phyloP scores from a whole-genome alignment of 345 rosid species.

The Combretum micranthum region DNA sequence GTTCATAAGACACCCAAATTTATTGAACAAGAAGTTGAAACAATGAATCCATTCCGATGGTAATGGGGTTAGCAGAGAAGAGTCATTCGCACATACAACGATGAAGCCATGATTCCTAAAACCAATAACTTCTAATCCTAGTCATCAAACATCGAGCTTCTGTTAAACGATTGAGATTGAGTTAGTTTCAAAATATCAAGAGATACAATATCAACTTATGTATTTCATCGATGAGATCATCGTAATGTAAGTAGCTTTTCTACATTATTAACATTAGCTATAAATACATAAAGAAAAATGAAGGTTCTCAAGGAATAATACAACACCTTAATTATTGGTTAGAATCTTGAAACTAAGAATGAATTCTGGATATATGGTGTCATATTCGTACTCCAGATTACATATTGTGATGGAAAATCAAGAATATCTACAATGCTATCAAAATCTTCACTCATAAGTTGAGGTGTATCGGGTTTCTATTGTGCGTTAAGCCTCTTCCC shows the following conservation, averaged over 20 bases:
- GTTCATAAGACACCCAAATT: constrained; percentile 20
- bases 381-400: constrained; percentile 44
- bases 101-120: constrained; percentile 20
- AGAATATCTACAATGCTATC: constrained; percentile 57
- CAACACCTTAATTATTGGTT: constrained; percentile 29
- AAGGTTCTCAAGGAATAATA: constrained; percentile 13
- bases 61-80: constrained; percentile 26
- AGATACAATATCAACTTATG: constrained; percentile 10
- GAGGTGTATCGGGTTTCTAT: too few relatives aligned
- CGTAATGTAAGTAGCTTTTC: constrained; percentile 6
- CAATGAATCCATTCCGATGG: constrained; percentile 26
- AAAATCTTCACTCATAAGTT: constrained; percentile 29
- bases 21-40: constrained; percentile 37
- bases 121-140: constrained; percentile 11
- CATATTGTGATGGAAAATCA: constrained; percentile 27
- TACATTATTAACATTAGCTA: constrained; percentile 3
- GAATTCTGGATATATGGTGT: constrained; percentile 38
- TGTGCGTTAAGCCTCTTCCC: too few relatives aligned
- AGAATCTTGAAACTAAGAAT: constrained; percentile 42
- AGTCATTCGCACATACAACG: constrained; percentile 30
- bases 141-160: constrained; percentile 13
- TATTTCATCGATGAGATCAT: constrained; percentile 17
- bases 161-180: constrained; percentile 17
- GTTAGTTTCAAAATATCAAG: constrained; percentile 17
- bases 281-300: not conserved